Evolutionary conservation across 225 moss, liverwort and hornwort genomes (phyloP), one percentile per base, ranked within the genome.

Genomic region (Thuidium tamariscinum): DNA sequence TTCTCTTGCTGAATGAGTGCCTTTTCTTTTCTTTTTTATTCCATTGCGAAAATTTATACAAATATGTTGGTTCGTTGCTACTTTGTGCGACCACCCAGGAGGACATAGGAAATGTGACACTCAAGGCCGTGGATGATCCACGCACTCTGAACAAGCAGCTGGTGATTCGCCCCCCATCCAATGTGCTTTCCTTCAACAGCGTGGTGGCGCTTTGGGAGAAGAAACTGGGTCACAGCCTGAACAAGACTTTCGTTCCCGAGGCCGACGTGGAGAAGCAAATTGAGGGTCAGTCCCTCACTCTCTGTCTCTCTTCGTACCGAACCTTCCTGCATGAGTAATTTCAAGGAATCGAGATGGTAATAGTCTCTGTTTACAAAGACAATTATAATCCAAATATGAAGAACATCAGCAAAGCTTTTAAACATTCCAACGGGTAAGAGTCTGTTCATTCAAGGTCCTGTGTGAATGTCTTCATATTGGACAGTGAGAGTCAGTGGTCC

Each of bases 201-300:
- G 3, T 88, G 12, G 87, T 82, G 81, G 89, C 61, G 77, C 63
- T 87, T 5, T 87, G 87, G 84, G 84, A 90, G 87, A 87, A 88
- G 82, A 85, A 90, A 64, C 4, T 90, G 7, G 90, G 87, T 5
- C 90, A 77, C 64, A 77, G 27, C 72, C 77, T 90, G 18, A 54
- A 77, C 25, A 87, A 90, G 84, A 81, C 81, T 5, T 90, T 26
- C 54, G 69, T 87, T 21, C 20, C 87, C 6, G 51, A 72, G 82
- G 70, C 65, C 15, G 88, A 88, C 41, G 88, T 19, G 48, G 77
- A 13, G 41, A 90, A 90, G 66, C 86, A 80, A 80, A 63, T 83
- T 49, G 80, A 80, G 11, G 89, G 89, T 89, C 32, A 51, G 86
- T 70, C 30, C 27, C 68, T 71, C 63, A 5, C 21, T 18, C 39